Percentiles rank a stretch among this genome's conserved stretches.
These are phyloP conservation scores for Coniochaeta prunicola DNA, from an alignment of 2,329 filamentous ascomycete species.

Conservation along the genomic window DNA sequence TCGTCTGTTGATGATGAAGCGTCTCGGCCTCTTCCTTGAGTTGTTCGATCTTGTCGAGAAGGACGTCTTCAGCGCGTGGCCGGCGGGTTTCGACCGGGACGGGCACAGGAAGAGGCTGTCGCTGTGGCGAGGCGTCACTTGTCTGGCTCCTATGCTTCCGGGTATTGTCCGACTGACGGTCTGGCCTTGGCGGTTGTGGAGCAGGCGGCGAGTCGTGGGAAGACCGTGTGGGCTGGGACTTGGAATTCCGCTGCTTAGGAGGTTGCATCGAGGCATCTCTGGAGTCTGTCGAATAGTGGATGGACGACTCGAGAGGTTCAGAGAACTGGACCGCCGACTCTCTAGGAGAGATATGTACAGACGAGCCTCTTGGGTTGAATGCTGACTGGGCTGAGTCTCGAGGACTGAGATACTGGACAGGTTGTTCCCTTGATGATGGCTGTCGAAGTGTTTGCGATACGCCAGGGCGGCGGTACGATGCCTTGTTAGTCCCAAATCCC, in stretches of 20 bases:
- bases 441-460: not conserved
- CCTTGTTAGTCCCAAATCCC: not conserved
- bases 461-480: not conserved
- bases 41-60: conserved; percentile 26
- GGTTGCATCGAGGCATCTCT: not conserved
- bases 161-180: not conserved
- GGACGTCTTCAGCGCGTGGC: conserved; percentile 14
- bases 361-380: not conserved
- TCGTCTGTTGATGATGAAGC: conserved; percentile 20
- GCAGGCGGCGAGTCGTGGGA: not conserved
- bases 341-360: not conserved
- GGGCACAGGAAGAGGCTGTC: not conserved
- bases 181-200: not conserved
- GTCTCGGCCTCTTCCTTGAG: conserved; percentile 25
- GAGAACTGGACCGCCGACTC: not conserved
- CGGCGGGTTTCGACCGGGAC: not conserved
- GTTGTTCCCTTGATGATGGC: not conserved
- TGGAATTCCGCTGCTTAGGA: not conserved
- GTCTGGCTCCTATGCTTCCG: not conserved
- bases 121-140: not conserved
- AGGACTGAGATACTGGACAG: not conserved
- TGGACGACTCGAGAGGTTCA: not conserved
- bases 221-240: not conserved
- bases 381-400: not conserved
- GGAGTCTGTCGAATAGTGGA: not conserved